Evolutionary conservation across 768 basidiomycete species (phyloP).

Genomic region (Boletus subcaerulescens): DNA sequence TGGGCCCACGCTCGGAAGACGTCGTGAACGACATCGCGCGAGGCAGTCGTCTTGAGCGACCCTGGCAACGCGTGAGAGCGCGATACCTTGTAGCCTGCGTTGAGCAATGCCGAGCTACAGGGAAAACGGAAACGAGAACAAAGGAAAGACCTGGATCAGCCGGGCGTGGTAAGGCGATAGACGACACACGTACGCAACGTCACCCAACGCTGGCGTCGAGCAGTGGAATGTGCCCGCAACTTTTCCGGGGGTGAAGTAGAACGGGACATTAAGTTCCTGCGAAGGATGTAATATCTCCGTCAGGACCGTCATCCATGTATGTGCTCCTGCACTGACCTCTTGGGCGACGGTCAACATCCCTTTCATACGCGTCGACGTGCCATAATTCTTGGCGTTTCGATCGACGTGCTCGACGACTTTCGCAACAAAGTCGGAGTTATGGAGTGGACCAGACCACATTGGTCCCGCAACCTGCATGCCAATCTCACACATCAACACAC

Average conservation of each 20-base stretch:
- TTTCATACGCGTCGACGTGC: constrained; percentile 81
- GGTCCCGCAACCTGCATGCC: constrained; percentile 77
- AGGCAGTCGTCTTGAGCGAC: constrained; percentile 87
- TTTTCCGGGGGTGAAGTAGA: constrained; percentile 85
- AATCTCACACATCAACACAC: not conserved
- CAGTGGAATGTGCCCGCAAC: constrained; percentile 83
- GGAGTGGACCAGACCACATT: constrained; percentile 93
- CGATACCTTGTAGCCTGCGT: constrained; percentile 81
- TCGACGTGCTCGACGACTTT: constrained; percentile 75
- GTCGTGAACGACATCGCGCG: constrained; percentile 69
- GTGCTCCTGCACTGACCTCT: constrained; percentile 54
- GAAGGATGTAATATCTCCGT: not conserved
- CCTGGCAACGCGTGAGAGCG: constrained; percentile 89
- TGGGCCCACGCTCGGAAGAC: constrained; percentile 85
- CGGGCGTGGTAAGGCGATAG: no score
- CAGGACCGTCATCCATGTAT: not conserved
- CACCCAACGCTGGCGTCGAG: constrained; percentile 68
- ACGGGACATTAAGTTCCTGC: constrained; percentile 73
- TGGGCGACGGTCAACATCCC: constrained; percentile 93
- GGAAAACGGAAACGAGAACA: not conserved
- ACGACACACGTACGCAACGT: constrained; percentile 60
- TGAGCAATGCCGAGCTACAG: constrained; percentile 79
- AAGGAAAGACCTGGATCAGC: no score
- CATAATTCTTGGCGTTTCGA: constrained; percentile 59
- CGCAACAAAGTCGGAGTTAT: constrained; percentile 70